Conservation (phyloP, 331 rosid species). For the Malus hybrid region DNA sequence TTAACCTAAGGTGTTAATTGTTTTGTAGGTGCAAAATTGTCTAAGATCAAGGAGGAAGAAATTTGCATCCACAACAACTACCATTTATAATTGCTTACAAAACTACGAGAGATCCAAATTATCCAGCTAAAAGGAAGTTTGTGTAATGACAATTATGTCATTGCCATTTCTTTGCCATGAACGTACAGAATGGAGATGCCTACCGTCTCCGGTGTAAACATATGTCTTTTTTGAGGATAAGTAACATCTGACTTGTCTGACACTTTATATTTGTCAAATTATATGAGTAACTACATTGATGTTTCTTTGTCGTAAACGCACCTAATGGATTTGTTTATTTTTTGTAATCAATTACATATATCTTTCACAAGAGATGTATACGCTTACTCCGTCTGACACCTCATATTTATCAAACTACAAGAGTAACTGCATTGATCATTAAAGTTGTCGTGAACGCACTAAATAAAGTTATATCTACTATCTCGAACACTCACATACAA, state of each 20-base stretch:
- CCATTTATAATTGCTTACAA: neutral
- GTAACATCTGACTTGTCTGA: too few species aligned
- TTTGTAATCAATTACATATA: accelerated
- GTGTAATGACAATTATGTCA: neutral
- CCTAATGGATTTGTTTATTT: neutral
- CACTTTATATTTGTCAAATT: neutral
- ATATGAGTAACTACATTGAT: neutral
- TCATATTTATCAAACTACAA: neutral
- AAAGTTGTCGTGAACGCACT: neutral
- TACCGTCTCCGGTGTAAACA: too few species aligned
- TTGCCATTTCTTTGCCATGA: neutral
- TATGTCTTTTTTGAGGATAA: too few species aligned
- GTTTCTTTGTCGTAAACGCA: neutral
- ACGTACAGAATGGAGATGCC: neutral
- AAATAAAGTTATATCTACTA: too few species aligned
- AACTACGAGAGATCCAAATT: neutral
- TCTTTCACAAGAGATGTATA: neutral
- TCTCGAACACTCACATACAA: accelerated
- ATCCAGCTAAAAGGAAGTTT: neutral
- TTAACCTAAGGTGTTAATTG: too few species aligned
- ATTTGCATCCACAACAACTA: too few species aligned
- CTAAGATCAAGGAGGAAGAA: too few species aligned
- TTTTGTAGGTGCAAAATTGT: too few species aligned
- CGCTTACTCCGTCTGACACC: neutral
- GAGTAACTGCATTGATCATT: too few species aligned